Percentiles rank a stretch among this genome's conserved stretches.
phyloP scores from a whole-genome alignment of 352 stramenopile species.

The Achlya hypogyna region DNA sequence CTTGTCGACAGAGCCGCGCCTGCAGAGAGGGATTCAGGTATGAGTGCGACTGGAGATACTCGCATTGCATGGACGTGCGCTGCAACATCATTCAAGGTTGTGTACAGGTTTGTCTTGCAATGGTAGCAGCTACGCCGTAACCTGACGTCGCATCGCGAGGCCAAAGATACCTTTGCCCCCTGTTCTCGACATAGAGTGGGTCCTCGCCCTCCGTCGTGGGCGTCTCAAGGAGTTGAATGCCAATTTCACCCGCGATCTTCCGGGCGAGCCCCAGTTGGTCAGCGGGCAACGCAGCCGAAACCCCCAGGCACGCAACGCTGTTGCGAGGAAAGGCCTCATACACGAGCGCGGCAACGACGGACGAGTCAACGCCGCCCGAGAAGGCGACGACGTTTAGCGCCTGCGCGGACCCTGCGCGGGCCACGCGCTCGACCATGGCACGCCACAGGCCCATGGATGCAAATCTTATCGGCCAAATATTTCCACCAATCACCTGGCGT shows the following conservation, averaged over 20 bases:
- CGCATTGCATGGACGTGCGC: constrained; percentile 30
- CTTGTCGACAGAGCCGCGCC: background rate
- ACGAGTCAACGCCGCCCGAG: constrained; percentile 94
- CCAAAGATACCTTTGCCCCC: constrained; percentile 59
- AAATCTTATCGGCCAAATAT: background rate
- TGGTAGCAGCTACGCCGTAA: constrained; percentile 91
- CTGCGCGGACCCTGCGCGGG: background rate
- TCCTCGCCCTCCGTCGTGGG: constrained; percentile 74
- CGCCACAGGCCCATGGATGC: background rate
- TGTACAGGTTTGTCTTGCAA: constrained; percentile 98
- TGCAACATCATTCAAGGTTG: constrained; percentile 84
- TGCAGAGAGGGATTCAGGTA: background rate
- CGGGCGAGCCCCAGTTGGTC: constrained; percentile 84
- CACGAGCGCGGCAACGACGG: constrained; percentile 88
- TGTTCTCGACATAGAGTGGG: constrained; percentile 90
- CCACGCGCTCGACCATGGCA: constrained; percentile 2
- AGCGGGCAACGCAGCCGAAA: constrained; percentile 84
- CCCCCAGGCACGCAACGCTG: constrained; percentile 85
- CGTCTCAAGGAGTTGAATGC: constrained; percentile 83
- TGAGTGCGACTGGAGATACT: background rate
- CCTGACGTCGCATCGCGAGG: background rate
- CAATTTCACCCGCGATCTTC: constrained; percentile 79
- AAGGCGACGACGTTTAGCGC: constrained; percentile 74
- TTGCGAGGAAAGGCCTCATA: constrained; percentile 63
- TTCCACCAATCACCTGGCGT: background rate